Evolutionary conservation across 345 rosid species (phyloP).

Genomic region (Citrus inodora): DNA sequence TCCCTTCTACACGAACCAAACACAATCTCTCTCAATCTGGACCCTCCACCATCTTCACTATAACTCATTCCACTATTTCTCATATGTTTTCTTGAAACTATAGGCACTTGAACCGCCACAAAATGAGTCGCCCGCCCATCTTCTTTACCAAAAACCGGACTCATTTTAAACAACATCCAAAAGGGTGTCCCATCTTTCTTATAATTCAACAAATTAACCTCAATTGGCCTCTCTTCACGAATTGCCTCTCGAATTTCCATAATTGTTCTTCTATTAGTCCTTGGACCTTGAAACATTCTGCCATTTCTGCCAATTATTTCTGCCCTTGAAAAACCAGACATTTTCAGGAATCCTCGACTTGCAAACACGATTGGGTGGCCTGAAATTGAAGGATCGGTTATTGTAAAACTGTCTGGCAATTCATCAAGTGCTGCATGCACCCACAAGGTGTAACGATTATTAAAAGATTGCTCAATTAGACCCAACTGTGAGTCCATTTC

Average conservation of each 20-base stretch:
- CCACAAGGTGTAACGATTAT: slow-evolving; percentile 46
- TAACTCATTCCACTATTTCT: slow-evolving; percentile 30
- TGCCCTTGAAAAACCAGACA: slow-evolving; percentile 62
- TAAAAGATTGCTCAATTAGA: slow-evolving; percentile 50
- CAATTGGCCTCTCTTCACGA: slow-evolving; percentile 60
- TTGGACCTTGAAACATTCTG: slow-evolving; percentile 73
- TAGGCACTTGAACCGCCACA: slow-evolving; percentile 86
- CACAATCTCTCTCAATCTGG: slow-evolving; percentile 32
- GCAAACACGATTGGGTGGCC: slow-evolving; percentile 95
- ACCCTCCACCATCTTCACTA: slow-evolving; percentile 36
- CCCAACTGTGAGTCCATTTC: slow-evolving; percentile 59
- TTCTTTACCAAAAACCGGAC: slow-evolving; percentile 56
- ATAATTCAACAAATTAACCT: slow-evolving; percentile 69
- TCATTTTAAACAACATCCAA: slow-evolving; percentile 83
- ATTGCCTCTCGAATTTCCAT: slow-evolving; percentile 88
- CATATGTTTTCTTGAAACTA: slow-evolving; percentile 22
- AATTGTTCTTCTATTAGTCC: slow-evolving; percentile 62
- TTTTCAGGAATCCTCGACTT: slow-evolving; percentile 67
- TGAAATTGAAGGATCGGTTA: slow-evolving; percentile 76
- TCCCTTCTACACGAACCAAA: slow-evolving; percentile 86
- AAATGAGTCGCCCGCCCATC: slow-evolving; percentile 71
- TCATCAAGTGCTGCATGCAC: slow-evolving; percentile 68
- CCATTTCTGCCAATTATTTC: slow-evolving; percentile 85
- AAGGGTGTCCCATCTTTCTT: slow-evolving; percentile 85
- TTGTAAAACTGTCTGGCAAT: slow-evolving; percentile 72